These are phyloP conservation scores for Colletotrichum eremochloae DNA, from an alignment of 2,329 filamentous ascomycete species.

Conservation along the genomic window DNA sequence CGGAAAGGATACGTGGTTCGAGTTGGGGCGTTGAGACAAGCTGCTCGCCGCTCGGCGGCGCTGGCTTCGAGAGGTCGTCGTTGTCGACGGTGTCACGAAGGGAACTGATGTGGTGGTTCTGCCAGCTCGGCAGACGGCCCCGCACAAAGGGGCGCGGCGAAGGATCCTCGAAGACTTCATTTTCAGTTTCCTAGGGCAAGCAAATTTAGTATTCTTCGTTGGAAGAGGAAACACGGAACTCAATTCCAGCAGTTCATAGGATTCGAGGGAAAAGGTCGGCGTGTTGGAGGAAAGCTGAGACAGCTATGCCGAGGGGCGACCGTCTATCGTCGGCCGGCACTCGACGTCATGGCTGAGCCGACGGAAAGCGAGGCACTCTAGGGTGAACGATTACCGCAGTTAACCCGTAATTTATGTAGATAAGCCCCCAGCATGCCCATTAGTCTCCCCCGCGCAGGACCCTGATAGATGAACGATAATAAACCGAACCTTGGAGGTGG, in stretches of 20 bases:
- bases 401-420: background rate
- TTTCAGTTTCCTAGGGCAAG: background rate
- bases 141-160: constrained; percentile 48
- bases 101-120: constrained; percentile 36
- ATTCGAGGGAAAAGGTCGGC: constrained; percentile 2
- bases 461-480: background rate
- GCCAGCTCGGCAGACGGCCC: constrained; percentile 45
- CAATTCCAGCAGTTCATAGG: background rate
- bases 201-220: background rate
- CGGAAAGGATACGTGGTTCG: constrained; percentile 79
- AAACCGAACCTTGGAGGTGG: background rate
- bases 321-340: constrained; percentile 37
- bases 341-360: constrained; percentile 52
- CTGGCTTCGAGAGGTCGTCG: constrained; percentile 43
- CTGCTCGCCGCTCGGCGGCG: constrained; percentile 58
- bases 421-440: background rate
- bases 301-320: constrained; percentile 30
- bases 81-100: constrained; percentile 40
- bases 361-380: constrained; percentile 46
- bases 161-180: constrained; percentile 47
- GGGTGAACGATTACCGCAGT: background rate
- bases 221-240: background rate
- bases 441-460: too few relatives aligned
- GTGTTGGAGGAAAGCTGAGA: constrained; percentile 28
- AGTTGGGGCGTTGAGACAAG: constrained; percentile 69